These are phyloP conservation scores for Urochloa ruziziensis DNA, from an alignment of 176 grass and related monocot genomes.

Conservation along the genomic window DNA sequence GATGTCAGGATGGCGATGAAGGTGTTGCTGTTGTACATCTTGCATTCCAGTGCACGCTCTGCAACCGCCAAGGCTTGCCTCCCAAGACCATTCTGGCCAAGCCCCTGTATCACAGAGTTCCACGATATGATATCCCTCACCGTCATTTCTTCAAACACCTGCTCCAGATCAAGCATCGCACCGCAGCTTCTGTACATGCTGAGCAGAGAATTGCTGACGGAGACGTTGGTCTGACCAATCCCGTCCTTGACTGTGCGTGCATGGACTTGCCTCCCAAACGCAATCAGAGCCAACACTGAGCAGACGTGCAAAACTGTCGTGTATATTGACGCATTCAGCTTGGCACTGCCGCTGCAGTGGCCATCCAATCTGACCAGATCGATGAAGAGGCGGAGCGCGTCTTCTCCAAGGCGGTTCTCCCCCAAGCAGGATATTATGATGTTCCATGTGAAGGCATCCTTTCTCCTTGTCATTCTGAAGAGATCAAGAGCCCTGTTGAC, in stretches of 20 bases:
- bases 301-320: slow-evolving; percentile 43
- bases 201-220: slow-evolving; percentile 53
- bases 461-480: slow-evolving; percentile 41
- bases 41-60: slow-evolving; percentile 30
- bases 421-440: slow-evolving; percentile 46
- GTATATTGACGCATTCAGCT: slow-evolving; percentile 34
- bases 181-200: slow-evolving; percentile 61
- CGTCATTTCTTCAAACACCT: slow-evolving; percentile 42
- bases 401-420: slow-evolving; percentile 29
- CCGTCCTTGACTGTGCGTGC: slow-evolving; percentile 21
- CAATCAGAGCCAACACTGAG: slow-evolving; percentile 28
- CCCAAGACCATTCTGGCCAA: slow-evolving; percentile 52
- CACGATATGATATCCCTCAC: slow-evolving; percentile 38
- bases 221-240: slow-evolving; percentile 18
- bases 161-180: slow-evolving; percentile 18
- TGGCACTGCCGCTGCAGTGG: background rate
- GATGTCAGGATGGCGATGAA: slow-evolving; percentile 51
- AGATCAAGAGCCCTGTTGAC: slow-evolving; percentile 39
- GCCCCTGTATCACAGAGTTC: slow-evolving; percentile 64
- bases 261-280: slow-evolving; percentile 52
- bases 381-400: slow-evolving; percentile 34
- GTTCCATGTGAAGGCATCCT: slow-evolving; percentile 57
- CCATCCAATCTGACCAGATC: slow-evolving; percentile 5
- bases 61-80: slow-evolving; percentile 31
- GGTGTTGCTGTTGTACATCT: slow-evolving; percentile 44